Evolutionary conservation across 2,329 filamentous ascomycete species (phyloP), one percentile per base, ranked within the genome.

Genomic region (Neofusicoccum cordaticola): DNA sequence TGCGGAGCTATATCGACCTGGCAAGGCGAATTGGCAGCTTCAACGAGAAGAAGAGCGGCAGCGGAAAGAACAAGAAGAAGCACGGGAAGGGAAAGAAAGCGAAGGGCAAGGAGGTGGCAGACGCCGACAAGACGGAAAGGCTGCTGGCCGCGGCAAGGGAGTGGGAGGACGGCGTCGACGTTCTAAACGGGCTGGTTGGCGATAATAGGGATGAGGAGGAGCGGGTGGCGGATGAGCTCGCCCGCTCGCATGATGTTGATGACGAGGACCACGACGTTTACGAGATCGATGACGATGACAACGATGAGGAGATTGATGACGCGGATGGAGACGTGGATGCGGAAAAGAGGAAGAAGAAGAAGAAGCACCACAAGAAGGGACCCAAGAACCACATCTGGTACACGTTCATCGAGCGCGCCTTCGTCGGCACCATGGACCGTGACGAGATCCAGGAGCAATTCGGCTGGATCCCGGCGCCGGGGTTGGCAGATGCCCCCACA

Each of bases 1-100:
- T 97, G 61, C 84, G 86, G 67, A 96, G 88, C 74, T 90, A 90
- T 74, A 80, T 98, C 50, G 85, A 90, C 66, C 83, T 98, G 53
- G 95, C 95, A 11, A 86, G 89, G 67, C 84, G 89, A 63, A 96
- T 98, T 72, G 91, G 90, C 9, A 64, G 60, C 42, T 34, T 60
- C 13, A 64, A 70, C 64, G 68, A 34, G 63, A 66, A 13, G 22
- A 62, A 69, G 12, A 57, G 66, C 5, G 41, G 65, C 64, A 22
- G 65, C 51, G 15, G 27, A 7, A 63, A 69, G 66, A 68, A 27
- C 62, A 66, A 9, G 11, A 63, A 70, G 65, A 69, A 17, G 63
- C 65, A 11, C 61, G 64, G 19, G 70, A 52, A 72, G 19, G 70
- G 71, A 42, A 69, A 70, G 12, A 57, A 68, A 37, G 70, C 69